Percentiles rank a stretch among this genome's conserved stretches.
Evolutionary conservation across 1,139 yeast species (phyloP).

Genomic region (Entelexis sorbosivorans): DNA sequence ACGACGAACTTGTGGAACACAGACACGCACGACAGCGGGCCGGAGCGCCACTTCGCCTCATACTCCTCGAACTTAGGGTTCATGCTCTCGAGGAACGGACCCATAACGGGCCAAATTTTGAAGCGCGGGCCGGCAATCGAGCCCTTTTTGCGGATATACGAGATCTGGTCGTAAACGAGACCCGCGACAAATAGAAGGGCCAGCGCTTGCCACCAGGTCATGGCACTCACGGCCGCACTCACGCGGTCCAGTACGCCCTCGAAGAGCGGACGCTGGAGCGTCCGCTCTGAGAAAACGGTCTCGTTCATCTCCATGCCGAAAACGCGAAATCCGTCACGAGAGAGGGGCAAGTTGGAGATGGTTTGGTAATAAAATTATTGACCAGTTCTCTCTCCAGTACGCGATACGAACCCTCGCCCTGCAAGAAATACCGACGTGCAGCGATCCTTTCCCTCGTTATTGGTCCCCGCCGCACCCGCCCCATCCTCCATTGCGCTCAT

Average conservation of each 20-base stretch:
- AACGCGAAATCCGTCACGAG: neutral
- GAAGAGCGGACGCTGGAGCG: constrained; percentile 3
- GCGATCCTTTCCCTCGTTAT: neutral
- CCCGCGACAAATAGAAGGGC: constrained; percentile 42
- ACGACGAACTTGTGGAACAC: constrained; percentile 96
- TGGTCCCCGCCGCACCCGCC: neutral
- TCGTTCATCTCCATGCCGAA: constrained; percentile 4
- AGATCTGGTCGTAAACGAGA: constrained; percentile 67
- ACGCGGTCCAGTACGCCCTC: constrained; percentile 1
- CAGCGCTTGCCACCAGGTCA: constrained; percentile 29
- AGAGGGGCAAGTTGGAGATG: neutral
- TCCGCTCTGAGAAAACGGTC: constrained; percentile 3
- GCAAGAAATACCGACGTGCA: neutral
- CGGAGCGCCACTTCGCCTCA: constrained; percentile 85
- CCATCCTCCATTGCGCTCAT: neutral
- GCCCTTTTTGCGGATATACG: constrained; percentile 71
- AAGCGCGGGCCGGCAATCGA: constrained; percentile 76
- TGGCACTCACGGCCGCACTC: neutral
- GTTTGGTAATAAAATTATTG: neutral
- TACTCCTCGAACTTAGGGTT: constrained; percentile 95
- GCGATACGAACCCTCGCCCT: constrained; percentile 7
- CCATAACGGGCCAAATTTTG: constrained; percentile 89
- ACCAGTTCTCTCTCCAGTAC: neutral
- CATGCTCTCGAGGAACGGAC: constrained; percentile 90
- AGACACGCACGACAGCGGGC: constrained; percentile 89